Evolutionary conservation across 495 filamentous ascomycete genomes (phyloP).

Genomic region (Hyphodiscus hymeniophilus): DNA sequence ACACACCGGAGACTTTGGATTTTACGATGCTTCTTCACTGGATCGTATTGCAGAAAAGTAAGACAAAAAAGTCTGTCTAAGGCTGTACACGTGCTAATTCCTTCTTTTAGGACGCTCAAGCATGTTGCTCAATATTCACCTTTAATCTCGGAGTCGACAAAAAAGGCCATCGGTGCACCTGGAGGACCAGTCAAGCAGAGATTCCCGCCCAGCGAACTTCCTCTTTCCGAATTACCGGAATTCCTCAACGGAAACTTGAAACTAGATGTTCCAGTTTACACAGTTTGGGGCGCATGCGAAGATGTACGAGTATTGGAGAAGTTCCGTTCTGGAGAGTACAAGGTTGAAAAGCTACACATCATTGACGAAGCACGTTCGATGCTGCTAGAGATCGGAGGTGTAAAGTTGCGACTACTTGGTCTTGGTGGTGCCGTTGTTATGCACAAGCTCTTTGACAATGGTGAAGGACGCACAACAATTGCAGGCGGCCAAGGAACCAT

Average conservation of each 20-base stretch:
- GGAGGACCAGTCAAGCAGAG: slow-evolving; percentile 73
- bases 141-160: slow-evolving; percentile 76
- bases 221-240: slow-evolving; percentile 87
- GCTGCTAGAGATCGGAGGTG: slow-evolving; percentile 85
- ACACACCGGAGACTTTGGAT: slow-evolving; percentile 98
- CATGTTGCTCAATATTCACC: slow-evolving; percentile 99
- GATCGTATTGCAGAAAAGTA: slow-evolving; percentile 99
- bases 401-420: slow-evolving; percentile 91
- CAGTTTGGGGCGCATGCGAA: slow-evolving; percentile 98
- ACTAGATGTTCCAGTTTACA: slow-evolving; percentile 94
- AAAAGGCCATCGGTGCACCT: slow-evolving; percentile 63
- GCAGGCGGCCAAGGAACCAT: slow-evolving; percentile 98
- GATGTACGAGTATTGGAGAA: slow-evolving; percentile 97
- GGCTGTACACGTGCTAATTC: slow-evolving; percentile 25
- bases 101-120: slow-evolving; percentile 70
- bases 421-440: slow-evolving; percentile 96
- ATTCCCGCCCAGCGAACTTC: slow-evolving; percentile 69
- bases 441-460: slow-evolving; percentile 99
- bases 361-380: slow-evolving; percentile 97
- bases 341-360: slow-evolving; percentile 93
- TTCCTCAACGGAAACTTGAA: slow-evolving; percentile 84
- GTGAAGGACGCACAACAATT: slow-evolving; percentile 95
- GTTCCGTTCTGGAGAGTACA: slow-evolving; percentile 97
- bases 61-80: slow-evolving; percentile 26
- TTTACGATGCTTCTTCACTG: slow-evolving; percentile 93